Evolutionary conservation across 441 rosid genomes (phyloP).

Genomic region (Adansonia madagascariensis): DNA sequence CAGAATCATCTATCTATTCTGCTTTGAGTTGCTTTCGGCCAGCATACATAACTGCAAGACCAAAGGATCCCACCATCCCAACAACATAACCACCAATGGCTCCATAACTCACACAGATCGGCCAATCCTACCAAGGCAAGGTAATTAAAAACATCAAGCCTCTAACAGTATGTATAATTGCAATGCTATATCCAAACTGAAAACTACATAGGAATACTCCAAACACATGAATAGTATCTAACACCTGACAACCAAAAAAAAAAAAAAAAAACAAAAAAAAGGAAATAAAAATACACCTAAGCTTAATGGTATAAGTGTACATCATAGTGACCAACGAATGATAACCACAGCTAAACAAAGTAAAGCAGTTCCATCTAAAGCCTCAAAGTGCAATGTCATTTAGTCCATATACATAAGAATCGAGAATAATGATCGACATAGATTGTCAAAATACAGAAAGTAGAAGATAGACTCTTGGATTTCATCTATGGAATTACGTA

Average conservation of each 20-base stretch:
- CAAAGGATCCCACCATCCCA: conserved; percentile 52
- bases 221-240: background rate
- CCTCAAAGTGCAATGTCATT: background rate
- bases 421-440: background rate
- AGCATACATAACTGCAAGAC: conserved; percentile 34
- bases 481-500: background rate
- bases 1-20: conserved; percentile 33
- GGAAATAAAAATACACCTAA: background rate
- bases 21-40: conserved; percentile 40
- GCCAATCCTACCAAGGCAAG: conserved; percentile 70
- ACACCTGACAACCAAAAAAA: background rate
- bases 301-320: background rate
- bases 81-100: conserved; percentile 60
- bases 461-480: background rate
- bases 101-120: conserved; percentile 81
- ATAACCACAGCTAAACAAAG: background rate
- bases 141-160: conserved; percentile 22
- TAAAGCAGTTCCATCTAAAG: background rate
- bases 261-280: too few species aligned
- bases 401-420: background rate
- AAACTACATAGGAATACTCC: background rate
- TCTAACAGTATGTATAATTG: background rate
- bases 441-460: background rate
- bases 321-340: background rate
- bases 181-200: background rate